Evolutionary conservation across 1,284 basidiomycete genomes (phyloP).

Genomic region (Malassezia arunalokei): DNA sequence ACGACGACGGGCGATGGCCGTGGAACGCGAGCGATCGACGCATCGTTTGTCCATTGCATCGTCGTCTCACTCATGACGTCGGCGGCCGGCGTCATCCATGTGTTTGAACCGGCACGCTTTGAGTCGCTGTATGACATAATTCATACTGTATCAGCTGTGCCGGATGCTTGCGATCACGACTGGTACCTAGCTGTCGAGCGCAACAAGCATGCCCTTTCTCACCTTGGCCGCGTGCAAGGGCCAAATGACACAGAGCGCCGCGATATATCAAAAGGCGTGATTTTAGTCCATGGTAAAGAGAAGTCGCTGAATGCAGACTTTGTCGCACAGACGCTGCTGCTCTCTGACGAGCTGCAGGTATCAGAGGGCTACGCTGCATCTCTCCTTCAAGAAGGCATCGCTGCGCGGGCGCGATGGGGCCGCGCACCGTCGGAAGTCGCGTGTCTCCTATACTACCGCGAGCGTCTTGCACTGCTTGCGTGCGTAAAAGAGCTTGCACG

Average conservation of each 20-base stretch:
- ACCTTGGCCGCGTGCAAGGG: conserved; percentile 28
- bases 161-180: conserved; percentile 26
- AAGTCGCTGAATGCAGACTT: conserved; percentile 39
- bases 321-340: conserved; percentile 34
- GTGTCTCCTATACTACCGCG: conserved; percentile 37
- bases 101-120: conserved; percentile 36
- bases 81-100: conserved; percentile 16
- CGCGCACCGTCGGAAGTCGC: conserved; percentile 37
- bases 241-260: conserved; percentile 33
- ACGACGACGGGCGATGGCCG: not conserved
- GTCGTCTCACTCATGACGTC: conserved; percentile 3
- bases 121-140: conserved; percentile 34
- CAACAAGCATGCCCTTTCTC: conserved; percentile 26
- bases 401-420: conserved; percentile 30
- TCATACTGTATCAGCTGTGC: conserved; percentile 23
- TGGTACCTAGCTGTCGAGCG: conserved; percentile 43
- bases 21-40: not conserved
- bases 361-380: conserved; percentile 43
- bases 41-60: too few species aligned
- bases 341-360: conserved; percentile 30
- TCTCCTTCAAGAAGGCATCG: conserved; percentile 38
- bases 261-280: conserved; percentile 34
- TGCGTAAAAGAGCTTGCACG: conserved; percentile 35
- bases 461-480: conserved; percentile 34
- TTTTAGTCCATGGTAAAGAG: conserved; percentile 31